Conservation (phyloP, 2,329 filamentous ascomycete species). For the Pezicula carpinea region DNA sequence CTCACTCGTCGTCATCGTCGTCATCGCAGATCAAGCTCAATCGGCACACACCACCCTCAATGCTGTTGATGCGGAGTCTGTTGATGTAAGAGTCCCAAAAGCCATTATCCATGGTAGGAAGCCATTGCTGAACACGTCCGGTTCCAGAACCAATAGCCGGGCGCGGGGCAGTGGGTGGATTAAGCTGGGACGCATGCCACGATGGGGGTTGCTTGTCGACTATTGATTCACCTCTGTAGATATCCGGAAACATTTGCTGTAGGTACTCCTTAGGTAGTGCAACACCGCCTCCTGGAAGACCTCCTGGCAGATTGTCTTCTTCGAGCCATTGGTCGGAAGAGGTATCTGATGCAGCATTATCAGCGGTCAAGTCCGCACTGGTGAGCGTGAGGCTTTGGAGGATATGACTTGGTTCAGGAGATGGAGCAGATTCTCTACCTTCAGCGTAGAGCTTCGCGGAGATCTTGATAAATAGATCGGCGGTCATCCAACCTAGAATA, state of each 20-base stretch:
- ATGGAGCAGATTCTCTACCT: constrained; percentile 4
- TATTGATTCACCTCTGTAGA: neutral
- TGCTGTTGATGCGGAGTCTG: constrained; percentile 28
- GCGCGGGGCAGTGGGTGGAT: neutral
- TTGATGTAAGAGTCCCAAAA: constrained; percentile 29
- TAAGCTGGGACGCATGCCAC: constrained; percentile 11
- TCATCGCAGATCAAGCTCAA: constrained; percentile 6
- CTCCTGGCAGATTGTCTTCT: neutral
- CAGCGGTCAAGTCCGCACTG: neutral
- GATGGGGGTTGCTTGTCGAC: neutral
- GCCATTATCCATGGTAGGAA: constrained; percentile 10
- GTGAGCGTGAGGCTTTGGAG: neutral
- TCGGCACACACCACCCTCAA: constrained; percentile 23
- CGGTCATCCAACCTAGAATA: constrained; percentile 36
- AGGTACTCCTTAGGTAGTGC: neutral
- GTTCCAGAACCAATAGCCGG: neutral
- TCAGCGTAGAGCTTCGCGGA: constrained; percentile 18
- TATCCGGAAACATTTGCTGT: no score
- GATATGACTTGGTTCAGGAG: neutral
- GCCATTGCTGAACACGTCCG: constrained; percentile 10
- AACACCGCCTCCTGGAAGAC: neutral
- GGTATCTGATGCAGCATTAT: neutral
- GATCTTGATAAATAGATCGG: constrained; percentile 34
- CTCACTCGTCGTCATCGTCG: neutral
- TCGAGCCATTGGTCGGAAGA: constrained; percentile 1